phyloP scores from a whole-genome alignment of 345 rosid species.

The Camelina sativa region DNA sequence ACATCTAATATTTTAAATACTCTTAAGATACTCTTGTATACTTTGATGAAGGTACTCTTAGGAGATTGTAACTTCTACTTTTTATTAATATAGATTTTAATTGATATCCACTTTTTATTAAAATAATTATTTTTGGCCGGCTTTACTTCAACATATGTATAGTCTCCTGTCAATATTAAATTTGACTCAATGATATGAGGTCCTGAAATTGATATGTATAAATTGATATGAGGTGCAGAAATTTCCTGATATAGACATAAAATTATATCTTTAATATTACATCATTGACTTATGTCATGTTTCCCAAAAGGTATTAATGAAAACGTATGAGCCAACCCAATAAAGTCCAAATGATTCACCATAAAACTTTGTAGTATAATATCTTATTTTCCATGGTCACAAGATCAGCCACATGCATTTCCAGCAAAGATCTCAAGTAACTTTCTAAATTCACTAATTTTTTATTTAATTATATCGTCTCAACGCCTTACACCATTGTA shows the following conservation, averaged over 20 bases:
- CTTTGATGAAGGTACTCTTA: too few species aligned
- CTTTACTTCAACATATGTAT: constrained; percentile 32
- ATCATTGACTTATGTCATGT: constrained; percentile 46
- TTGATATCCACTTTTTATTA: constrained; percentile 37
- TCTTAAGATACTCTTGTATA: too few species aligned
- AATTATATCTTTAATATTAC: constrained; percentile 10
- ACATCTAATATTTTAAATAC: too few species aligned
- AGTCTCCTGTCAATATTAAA: constrained; percentile 25
- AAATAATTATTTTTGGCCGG: constrained; percentile 33
- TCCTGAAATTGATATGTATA: background rate
- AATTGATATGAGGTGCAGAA: constrained; percentile 37
- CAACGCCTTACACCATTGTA: background rate
- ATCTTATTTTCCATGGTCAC: constrained; percentile 19
- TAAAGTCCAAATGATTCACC: constrained; percentile 43
- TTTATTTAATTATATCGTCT: background rate
- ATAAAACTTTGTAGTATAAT: constrained; percentile 6
- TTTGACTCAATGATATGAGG: constrained; percentile 20
- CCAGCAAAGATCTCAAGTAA: constrained; percentile 30
- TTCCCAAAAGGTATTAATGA: constrained; percentile 44
- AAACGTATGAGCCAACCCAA: constrained; percentile 38
- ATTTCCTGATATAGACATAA: constrained; percentile 43
- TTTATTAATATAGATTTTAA: background rate
- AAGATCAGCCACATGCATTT: constrained; percentile 38
- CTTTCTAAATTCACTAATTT: background rate
- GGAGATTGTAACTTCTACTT: too few species aligned